Base-by-base conservation (phyloP, 495 filamentous ascomycete genomes). In the Glarea lozoyensis region DNA sequence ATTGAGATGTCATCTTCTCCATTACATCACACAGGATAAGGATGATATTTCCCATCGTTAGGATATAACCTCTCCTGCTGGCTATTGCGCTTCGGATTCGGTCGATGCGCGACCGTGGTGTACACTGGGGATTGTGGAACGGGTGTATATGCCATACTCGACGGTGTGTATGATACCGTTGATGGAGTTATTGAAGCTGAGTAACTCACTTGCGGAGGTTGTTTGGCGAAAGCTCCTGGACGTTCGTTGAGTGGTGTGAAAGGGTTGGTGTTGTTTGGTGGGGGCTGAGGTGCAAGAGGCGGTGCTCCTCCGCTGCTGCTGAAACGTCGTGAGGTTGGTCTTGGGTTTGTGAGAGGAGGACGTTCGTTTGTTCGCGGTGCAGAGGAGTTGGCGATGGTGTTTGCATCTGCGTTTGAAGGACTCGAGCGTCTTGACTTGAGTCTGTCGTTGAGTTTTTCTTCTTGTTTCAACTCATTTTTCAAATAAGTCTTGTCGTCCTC, bases 31-130 rank as follows among this genome's bases (percentile, higher is more conserved):
- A 63, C 17, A 73, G 79, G 4, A 52, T 57, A 7, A 48, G 42
- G 3, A 65, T 69, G 50, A 82, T 82, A n/a, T 65, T 69, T 55
- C 69, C 76, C 60, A 79, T 80, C 68, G 77, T 72, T 45, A 79
- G 51, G 0, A 74, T 78, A n/a, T 73, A 59, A 4, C 80, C 62
- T 10, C 75, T 75, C 51, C 81, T 83, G 32, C 15, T 29, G 32
- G 10, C 32, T 9, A 9, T 35, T 9, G 7, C 25, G 25, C 25
- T 7, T 7, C 25, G 7, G 25, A 29, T 7, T 29, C 25, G 25
- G 25, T n/a, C 25, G 44, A 77, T 79, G 18, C 68, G 75, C 10
- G 16, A 5, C 7, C n/a, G n/a, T n/a, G 20, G 39, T 4, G 61
- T 67, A 10, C 58, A 55, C 43, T 69, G 73, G 16, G 65, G 60